phyloP scores from a whole-genome alignment of 2,329 filamentous ascomycete species.

The Pyrenochaeta sp. region DNA sequence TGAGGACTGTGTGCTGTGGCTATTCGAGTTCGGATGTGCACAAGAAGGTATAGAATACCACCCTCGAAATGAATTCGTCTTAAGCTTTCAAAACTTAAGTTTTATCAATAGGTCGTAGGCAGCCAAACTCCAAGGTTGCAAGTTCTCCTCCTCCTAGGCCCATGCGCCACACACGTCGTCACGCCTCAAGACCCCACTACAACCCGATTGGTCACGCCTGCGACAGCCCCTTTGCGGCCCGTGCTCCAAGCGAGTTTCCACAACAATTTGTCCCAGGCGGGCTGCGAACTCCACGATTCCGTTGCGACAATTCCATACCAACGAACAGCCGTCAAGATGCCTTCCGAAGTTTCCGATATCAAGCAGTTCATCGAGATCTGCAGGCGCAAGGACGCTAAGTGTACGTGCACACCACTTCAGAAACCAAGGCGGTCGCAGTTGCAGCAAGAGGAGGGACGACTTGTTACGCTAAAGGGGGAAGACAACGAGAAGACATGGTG shows the following conservation, averaged over 20 bases:
- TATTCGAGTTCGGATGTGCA: not conserved
- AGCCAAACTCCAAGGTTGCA: conserved; percentile 17
- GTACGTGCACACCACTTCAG: conserved; percentile 68
- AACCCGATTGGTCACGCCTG: conserved; percentile 25
- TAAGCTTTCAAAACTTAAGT: not conserved
- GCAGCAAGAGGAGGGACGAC: not conserved
- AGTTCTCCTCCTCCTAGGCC: conserved; percentile 9
- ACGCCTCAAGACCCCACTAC: conserved; percentile 20
- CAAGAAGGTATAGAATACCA: not conserved
- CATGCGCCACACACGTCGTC: conserved; percentile 38
- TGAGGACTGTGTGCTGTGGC: conserved; percentile 12
- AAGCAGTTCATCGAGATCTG: conserved; percentile 99
- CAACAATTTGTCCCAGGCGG: conserved; percentile 34
- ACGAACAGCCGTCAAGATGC: conserved; percentile 78
- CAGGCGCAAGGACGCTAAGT: conserved; percentile 98
- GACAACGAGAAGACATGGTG: too few relatives aligned
- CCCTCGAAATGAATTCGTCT: not conserved
- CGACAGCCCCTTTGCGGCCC: conserved; percentile 34
- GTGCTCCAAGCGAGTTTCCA: conserved; percentile 50
- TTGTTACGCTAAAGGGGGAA: too few relatives aligned
- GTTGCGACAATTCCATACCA: conserved; percentile 26
- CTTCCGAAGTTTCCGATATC: conserved; percentile 97
- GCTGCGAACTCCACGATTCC: conserved; percentile 32
- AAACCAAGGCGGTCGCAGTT: not conserved
- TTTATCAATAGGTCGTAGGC: conserved; percentile 9